Evolutionary conservation across 2,329 filamentous ascomycete species (phyloP), one percentile per base, ranked within the genome.

Genomic region (Colletotrichum sp.): DNA sequence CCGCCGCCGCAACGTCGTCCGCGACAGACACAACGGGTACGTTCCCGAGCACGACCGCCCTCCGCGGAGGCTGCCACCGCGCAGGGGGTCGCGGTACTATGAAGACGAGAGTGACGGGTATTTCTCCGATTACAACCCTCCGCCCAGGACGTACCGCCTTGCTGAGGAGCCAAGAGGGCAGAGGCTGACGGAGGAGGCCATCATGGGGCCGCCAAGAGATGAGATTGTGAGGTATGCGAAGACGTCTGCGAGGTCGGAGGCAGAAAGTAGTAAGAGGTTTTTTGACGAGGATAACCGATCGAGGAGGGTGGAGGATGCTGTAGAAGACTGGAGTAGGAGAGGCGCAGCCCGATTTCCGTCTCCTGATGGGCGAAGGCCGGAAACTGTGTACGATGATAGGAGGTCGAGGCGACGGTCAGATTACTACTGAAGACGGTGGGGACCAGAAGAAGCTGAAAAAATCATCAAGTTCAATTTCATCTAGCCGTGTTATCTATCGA

Each of bases 61-160:
- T n/a, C 64, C 71, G 39, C 66, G 34, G 65, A 52, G 39, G 43
- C 66, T 48, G 27, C 30, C 32, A 70, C 8, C 48, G 72, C 79
- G 67, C 71, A 58, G 34, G 70, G 74, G 22, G n/a, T 69, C 8
- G 25, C 32, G 70, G 58, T 58, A 48, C 27, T 75, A 77, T 6
- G 78, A 78, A 39, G 68, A 60, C 27, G 56, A 72, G 39, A 75
- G 77, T 25, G 76, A 77, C 5, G 58, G 66, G 55, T 74, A 74
- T 13, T 61, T 61, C 22, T 76, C 66, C 8, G 65, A 74, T 48
- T 71, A 74, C 30, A 27, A 55, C 12, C 69, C 62, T 10, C 58
- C 69, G 70, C 75, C 43, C 67, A 77, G n/a, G 1, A 58, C 55
- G 22, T 74, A 52, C n/a, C 43, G 43, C 2, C 43, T 52, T 52